phyloP scores from a whole-genome alignment of 2,329 filamentous ascomycete genomes.

The Sphaerulina musiva region DNA sequence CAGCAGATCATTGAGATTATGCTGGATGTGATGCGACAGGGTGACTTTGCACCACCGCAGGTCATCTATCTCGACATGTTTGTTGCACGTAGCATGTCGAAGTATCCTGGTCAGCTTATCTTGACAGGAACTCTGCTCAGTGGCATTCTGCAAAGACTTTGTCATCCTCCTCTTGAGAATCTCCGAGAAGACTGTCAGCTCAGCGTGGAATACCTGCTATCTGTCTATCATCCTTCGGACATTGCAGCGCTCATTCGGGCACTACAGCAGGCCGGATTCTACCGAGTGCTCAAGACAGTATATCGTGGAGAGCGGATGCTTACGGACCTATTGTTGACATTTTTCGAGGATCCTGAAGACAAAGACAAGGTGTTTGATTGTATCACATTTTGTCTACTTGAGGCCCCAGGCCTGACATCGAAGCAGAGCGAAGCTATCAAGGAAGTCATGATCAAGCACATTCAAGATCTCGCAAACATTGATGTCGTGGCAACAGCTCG shows the following conservation, averaged over 20 bases:
- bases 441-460: conserved; percentile 58
- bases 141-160: conserved; percentile 72
- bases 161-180: conserved; percentile 71
- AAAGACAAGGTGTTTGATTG: conserved; percentile 70
- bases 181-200: conserved; percentile 90
- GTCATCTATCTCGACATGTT: conserved; percentile 98
- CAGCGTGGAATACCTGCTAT: conserved; percentile 92
- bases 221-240: conserved; percentile 85
- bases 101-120: conserved; percentile 92
- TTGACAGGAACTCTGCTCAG: conserved; percentile 81
- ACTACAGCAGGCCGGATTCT: conserved; percentile 76
- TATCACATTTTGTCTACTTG: conserved; percentile 65
- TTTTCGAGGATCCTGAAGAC: conserved; percentile 78
- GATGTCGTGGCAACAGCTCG: conserved; percentile 60
- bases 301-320: conserved; percentile 77
- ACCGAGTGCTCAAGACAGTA: conserved; percentile 82
- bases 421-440: conserved; percentile 70
- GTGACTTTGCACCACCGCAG: conserved; percentile 69
- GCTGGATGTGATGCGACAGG: conserved; percentile 77
- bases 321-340: conserved; percentile 67
- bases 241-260: conserved; percentile 67
- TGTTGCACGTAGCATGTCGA: conserved; percentile 87
- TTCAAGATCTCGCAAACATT: conserved; percentile 59
- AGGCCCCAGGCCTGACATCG: conserved; percentile 55
- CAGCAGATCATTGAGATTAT: conserved; percentile 91